Evolutionary conservation across 2,329 filamentous ascomycete species (phyloP).

Genomic region (Xylaria sp.): DNA sequence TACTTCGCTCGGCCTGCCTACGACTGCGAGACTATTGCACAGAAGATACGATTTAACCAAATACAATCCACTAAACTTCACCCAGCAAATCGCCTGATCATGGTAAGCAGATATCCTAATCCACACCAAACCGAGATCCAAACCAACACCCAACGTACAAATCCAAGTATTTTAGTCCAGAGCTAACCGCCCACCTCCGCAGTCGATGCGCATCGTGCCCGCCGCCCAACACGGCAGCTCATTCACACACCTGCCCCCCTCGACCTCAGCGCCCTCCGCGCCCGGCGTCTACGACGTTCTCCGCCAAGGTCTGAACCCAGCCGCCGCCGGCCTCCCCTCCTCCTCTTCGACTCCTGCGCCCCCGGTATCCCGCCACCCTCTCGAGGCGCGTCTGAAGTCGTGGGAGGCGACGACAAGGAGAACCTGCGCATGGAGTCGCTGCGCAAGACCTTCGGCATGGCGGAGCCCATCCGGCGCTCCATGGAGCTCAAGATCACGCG

Average conservation of each 20-base stretch:
- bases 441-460: conserved; percentile 86
- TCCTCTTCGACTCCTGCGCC: conserved; percentile 10
- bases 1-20: background rate
- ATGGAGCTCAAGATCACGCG: conserved; percentile 94
- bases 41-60: background rate
- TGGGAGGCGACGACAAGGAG: conserved; percentile 94
- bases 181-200: conserved; percentile 27
- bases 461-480: conserved; percentile 86
- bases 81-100: conserved; percentile 48
- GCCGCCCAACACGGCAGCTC: conserved; percentile 67
- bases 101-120: conserved; percentile 50
- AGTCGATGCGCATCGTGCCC: conserved; percentile 92
- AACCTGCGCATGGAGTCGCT: conserved; percentile 85
- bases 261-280: conserved; percentile 81
- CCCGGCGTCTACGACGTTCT: conserved; percentile 94
- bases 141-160: conserved; percentile 3
- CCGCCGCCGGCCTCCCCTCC: conserved; percentile 49
- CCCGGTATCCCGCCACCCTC: conserved; percentile 79
- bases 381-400: conserved; percentile 85
- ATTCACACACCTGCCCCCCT: conserved; percentile 65
- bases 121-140: background rate
- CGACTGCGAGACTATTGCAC: background rate
- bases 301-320: conserved; percentile 78
- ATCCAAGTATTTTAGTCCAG: conserved; percentile 25
- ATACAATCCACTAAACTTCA: background rate